Evolutionary conservation across 2,329 filamentous ascomycete species (phyloP), one percentile per base, ranked within the genome.

Genomic region (Gyromitra esculenta): DNA sequence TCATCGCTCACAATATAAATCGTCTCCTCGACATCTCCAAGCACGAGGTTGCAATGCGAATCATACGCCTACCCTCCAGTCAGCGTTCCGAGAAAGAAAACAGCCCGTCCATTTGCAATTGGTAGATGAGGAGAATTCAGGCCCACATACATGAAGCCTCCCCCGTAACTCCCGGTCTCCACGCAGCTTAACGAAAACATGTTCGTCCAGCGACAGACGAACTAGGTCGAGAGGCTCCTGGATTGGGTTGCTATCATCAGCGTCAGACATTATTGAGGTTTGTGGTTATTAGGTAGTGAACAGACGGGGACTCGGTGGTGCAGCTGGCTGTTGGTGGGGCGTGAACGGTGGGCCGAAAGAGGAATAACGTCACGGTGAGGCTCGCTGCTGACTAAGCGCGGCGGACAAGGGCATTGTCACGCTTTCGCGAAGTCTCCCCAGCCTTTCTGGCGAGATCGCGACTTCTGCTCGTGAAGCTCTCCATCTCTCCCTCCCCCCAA

Each of bases 11-110:
- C 91, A 43, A 95, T 87, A 83, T 97, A 99, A 80, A 99, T 94
- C 5, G 95, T 98, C 87, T 99, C 96, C 83, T 97, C 94, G 3
- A 98, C 96, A 80, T 99, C 96, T 70, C 96, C 95, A 5, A 99
- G 88, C 5, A 99, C 93, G 57, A 99, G 85, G 82, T 99, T 99
- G 88, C 96, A 99, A 84, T 99, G 96, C 82, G 93, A 97, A 83
- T 99, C 96, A 83, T 99, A 99, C 72, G 96, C 96, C 96, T 99
- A 75, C 37, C 25, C 25, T 6, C 21, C 54, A 25, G 31, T 62
- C 62, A 67, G 57, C 39, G 5, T 35, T 25, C 25, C 35, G n/a
- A 31, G n/a, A 18, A 50, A 7, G 11, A 15, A 39, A 52, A 65
- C 2, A 15, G 5, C 7, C 11, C 41, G n/a, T 57, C n/a, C 25